Percentiles rank a stretch among this genome's conserved stretches.
phyloP scores from a whole-genome alignment of 257 asterid species.

The Capsicum rhomboideum region DNA sequence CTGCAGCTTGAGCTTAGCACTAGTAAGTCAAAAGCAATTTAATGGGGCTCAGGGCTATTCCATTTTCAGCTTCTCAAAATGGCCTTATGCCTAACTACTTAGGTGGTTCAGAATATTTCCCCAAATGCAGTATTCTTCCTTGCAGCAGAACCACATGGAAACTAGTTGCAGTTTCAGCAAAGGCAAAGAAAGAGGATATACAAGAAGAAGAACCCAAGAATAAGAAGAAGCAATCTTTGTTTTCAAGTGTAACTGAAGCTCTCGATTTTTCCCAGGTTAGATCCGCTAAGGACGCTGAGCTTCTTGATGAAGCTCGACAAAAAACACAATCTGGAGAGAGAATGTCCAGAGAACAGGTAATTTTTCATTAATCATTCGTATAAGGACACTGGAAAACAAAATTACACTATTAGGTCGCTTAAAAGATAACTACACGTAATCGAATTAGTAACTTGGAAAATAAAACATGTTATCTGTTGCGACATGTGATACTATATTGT shows the following conservation, averaged over 20 bases:
- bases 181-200: constrained; percentile 24
- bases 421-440: not conserved
- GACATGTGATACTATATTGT: not conserved
- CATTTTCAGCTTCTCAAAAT: constrained; percentile 43
- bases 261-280: constrained; percentile 82
- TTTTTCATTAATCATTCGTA: not conserved
- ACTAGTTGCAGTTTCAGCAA: constrained; percentile 25
- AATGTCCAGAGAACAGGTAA: constrained; percentile 77
- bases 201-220: constrained; percentile 20
- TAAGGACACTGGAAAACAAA: too few species aligned
- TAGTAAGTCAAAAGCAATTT: not conserved
- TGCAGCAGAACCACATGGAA: constrained; percentile 14
- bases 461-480: not conserved
- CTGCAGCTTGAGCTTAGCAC: not conserved
- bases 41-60: constrained; percentile 51
- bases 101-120: constrained; percentile 4
- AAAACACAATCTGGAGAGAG: constrained; percentile 61
- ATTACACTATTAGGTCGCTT: not conserved
- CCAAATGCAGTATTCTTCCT: not conserved
- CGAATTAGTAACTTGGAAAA: not conserved
- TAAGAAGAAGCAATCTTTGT: constrained; percentile 46
- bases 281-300: constrained; percentile 68
- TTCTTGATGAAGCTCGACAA: constrained; percentile 62
- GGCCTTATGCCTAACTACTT: constrained; percentile 19
- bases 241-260: constrained; percentile 68